These are phyloP conservation scores for Lasiosphaeria miniovina DNA, from an alignment of 495 filamentous ascomycete genomes.

Conservation along the genomic window DNA sequence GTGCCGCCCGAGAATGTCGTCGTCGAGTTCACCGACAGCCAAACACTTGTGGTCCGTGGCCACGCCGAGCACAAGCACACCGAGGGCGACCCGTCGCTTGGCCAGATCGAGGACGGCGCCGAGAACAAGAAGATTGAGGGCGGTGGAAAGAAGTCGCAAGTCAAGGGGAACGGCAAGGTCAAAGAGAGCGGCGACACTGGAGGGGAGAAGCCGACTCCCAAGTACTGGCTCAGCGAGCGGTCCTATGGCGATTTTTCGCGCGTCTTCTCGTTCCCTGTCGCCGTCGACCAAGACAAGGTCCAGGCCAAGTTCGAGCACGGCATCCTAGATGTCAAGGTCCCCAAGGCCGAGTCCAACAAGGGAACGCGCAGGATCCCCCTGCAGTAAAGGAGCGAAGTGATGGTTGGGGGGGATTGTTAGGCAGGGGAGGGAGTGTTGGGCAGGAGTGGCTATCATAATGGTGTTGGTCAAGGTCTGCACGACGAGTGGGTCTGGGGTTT, in stretches of 20 bases:
- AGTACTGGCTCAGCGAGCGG: conserved; percentile 84
- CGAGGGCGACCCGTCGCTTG: conserved; percentile 35
- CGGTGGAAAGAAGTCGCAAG: conserved; percentile 9
- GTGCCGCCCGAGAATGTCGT: conserved; percentile 72
- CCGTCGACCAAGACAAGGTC: conserved; percentile 77
- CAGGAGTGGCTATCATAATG: too few relatives aligned
- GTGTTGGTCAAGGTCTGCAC: too few relatives aligned
- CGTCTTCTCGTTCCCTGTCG: conserved; percentile 72
- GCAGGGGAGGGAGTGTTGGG: too few relatives aligned
- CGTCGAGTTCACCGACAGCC: conserved; percentile 80
- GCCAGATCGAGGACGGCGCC: conserved; percentile 18
- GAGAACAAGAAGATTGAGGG: conserved; percentile 27
- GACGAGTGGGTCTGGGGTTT: too few relatives aligned
- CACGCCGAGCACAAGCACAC: conserved; percentile 56
- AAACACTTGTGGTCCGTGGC: conserved; percentile 73
- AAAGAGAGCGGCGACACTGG: conserved; percentile 4
- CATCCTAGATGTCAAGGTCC: conserved; percentile 65
- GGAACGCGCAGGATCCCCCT: conserved; percentile 25
- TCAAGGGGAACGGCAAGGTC: conserved; percentile 8
- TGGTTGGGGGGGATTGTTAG: too few relatives aligned
- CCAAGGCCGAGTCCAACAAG: conserved; percentile 60
- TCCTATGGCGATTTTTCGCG: conserved; percentile 76
- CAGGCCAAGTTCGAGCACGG: conserved; percentile 63
- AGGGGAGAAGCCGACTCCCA: conserved; percentile 29
- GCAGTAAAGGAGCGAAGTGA: neutral